These are phyloP conservation scores for Metarhizium brunneum DNA, from an alignment of 2,329 filamentous ascomycete genomes.

Conservation along the genomic window DNA sequence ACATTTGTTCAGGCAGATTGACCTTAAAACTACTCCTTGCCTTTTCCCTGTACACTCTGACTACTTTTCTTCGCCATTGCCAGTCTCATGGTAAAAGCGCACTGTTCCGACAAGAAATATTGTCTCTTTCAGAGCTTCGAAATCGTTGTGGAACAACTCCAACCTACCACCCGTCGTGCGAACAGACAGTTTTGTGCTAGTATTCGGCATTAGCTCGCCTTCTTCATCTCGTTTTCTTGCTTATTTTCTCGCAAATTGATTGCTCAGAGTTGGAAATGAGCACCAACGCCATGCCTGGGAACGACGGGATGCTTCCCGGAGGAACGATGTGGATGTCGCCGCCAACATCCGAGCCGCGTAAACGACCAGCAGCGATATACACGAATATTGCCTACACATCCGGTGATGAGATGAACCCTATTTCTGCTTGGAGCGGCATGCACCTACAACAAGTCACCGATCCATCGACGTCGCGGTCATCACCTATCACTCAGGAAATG, in stretches of 20 bases:
- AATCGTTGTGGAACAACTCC: background rate
- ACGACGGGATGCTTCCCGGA: constrained; percentile 7
- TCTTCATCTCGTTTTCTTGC: background rate
- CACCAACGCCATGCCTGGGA: constrained; percentile 4
- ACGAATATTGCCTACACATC: constrained; percentile 8
- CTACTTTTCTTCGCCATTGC: no score
- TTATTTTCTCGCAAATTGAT: background rate
- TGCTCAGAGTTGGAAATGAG: constrained; percentile 4
- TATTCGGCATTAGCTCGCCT: background rate
- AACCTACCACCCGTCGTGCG: background rate
- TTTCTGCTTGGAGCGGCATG: constrained; percentile 8
- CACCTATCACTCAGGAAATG: constrained; percentile 3
- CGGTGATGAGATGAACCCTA: constrained; percentile 3
- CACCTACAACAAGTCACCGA: background rate
- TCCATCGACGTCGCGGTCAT: constrained; percentile 9
- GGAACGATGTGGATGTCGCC: constrained; percentile 8
- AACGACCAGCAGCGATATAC: constrained; percentile 7
- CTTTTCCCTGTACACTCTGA: no score
- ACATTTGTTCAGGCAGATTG: background rate
- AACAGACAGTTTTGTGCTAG: no score
- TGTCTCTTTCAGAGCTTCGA: background rate
- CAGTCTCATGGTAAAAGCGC: background rate
- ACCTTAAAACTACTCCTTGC: background rate
- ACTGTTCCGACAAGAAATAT: background rate
- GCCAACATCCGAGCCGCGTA: constrained; percentile 9